Evolutionary conservation across 2,329 filamentous ascomycete species (phyloP).

Genomic region (Colletotrichum truncatum): DNA sequence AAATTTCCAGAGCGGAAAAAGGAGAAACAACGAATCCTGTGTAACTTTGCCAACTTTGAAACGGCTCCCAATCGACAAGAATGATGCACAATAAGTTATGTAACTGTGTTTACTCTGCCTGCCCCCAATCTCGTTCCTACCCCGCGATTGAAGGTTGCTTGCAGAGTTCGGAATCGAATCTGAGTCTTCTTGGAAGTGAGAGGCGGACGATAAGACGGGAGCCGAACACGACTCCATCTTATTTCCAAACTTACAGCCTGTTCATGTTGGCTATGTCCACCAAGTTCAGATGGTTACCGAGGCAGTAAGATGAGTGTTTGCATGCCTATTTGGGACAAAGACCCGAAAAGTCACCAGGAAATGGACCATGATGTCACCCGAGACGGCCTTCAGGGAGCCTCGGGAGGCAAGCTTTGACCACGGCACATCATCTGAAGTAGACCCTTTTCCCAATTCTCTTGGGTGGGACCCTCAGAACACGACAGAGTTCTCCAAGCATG

Average conservation of each 20-base stretch:
- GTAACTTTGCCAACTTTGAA: too few species aligned
- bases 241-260: not conserved
- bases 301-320: not conserved
- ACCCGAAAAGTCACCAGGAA: not conserved
- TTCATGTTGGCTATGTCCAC: not conserved
- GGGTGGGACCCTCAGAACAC: not conserved
- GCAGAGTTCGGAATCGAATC: too few species aligned
- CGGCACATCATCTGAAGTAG: conserved; percentile 9
- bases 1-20: too few species aligned
- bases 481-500: not conserved
- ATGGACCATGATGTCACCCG: conserved; percentile 1
- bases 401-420: not conserved
- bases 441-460: not conserved
- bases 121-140: too few species aligned
- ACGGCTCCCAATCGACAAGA: too few species aligned
- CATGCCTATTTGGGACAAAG: conserved; percentile 1
- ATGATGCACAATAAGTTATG: too few species aligned
- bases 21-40: too few species aligned
- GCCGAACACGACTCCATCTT: too few species aligned
- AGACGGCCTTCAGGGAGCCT: not conserved
- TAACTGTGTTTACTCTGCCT: too few species aligned
- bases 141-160: too few species aligned
- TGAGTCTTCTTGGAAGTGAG: too few species aligned
- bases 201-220: too few species aligned
- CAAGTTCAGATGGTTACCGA: not conserved